These are phyloP conservation scores for Pilatotrama ljubarskyi DNA, from an alignment of 768 basidiomycete genomes.

Conservation along the genomic window DNA sequence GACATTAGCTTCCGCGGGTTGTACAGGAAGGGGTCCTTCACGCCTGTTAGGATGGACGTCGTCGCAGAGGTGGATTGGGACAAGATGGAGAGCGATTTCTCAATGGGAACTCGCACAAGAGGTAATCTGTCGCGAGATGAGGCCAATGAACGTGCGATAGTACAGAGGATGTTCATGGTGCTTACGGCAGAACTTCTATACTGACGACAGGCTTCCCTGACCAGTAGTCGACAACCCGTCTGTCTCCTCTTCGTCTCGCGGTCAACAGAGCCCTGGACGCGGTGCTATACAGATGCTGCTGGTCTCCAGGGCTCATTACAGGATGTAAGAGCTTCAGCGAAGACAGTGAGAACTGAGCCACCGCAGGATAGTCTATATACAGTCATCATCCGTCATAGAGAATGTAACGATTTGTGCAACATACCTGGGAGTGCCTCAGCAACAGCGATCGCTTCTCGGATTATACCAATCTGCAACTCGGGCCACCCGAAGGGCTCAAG, in stretches of 20 bases:
- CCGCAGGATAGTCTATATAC: slow-evolving; percentile 71
- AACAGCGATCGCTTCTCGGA: slow-evolving; percentile 89
- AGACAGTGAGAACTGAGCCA: slow-evolving; percentile 89
- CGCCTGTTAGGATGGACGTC: slow-evolving; percentile 54
- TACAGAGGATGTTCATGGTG: slow-evolving; percentile 20
- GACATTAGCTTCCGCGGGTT: slow-evolving; percentile 73
- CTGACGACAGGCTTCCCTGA: slow-evolving; percentile 76
- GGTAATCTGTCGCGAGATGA: slow-evolving; percentile 57
- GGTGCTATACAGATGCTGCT: slow-evolving; percentile 74
- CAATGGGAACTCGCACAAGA: slow-evolving; percentile 65
- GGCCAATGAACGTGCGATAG: too few species aligned
- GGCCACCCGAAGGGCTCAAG: slow-evolving; percentile 85
- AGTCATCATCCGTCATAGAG: not conserved
- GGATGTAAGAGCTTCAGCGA: slow-evolving; percentile 73
- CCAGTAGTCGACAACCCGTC: slow-evolving; percentile 81
- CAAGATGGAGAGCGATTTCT: slow-evolving; percentile 65
- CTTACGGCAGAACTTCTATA: slow-evolving; percentile 77
- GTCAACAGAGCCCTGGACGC: slow-evolving; percentile 72
- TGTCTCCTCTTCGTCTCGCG: slow-evolving; percentile 75
- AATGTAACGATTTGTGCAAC: slow-evolving; percentile 29
- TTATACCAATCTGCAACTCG: slow-evolving; percentile 89
- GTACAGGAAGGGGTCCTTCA: slow-evolving; percentile 85
- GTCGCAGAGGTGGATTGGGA: slow-evolving; percentile 36
- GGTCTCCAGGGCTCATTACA: slow-evolving; percentile 73
- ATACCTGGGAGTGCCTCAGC: slow-evolving; percentile 89